phyloP scores from a whole-genome alignment of 2,329 filamentous ascomycete genomes.

The Botrytis hyacinthi region DNA sequence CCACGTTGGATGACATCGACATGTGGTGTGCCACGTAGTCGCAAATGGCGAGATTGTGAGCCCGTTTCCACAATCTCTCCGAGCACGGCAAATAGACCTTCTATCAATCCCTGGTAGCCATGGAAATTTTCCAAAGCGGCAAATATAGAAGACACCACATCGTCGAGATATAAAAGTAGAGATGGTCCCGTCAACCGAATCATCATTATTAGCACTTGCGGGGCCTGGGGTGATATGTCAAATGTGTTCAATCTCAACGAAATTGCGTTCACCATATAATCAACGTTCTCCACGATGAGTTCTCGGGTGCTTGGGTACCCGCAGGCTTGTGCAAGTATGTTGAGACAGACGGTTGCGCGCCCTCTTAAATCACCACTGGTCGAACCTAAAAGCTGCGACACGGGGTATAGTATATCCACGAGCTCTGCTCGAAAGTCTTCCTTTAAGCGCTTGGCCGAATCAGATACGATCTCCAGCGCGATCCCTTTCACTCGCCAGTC shows the following conservation, averaged over 20 bases:
- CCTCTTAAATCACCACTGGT: conserved; percentile 63
- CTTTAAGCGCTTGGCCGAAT: conserved; percentile 67
- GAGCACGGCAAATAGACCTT: conserved; percentile 79
- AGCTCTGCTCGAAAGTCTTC: conserved; percentile 76
- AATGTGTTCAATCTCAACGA: conserved; percentile 86
- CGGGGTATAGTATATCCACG: conserved; percentile 85
- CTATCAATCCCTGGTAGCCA: conserved; percentile 83
- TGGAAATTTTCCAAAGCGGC: conserved; percentile 92
- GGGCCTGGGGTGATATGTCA: conserved; percentile 86
- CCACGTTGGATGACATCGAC: conserved; percentile 46
- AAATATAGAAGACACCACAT: conserved; percentile 88
- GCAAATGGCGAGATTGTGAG: conserved; percentile 54
- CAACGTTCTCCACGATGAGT: conserved; percentile 84
- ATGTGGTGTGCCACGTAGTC: conserved; percentile 37
- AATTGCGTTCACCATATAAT: conserved; percentile 94
- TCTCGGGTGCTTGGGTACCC: conserved; percentile 72
- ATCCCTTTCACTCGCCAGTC: conserved; percentile 78
- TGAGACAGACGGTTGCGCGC: conserved; percentile 81
- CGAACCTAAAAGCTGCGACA: conserved; percentile 85
- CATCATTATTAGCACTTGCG: conserved; percentile 93
- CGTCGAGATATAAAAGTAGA: conserved; percentile 84
- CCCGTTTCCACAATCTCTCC: conserved; percentile 82
- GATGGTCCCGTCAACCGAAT: conserved; percentile 78
- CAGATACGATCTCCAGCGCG: conserved; percentile 75
- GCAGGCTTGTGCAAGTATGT: conserved; percentile 73